Evolutionary conservation across 352 stramenopile genomes (phyloP).

Genomic region (Peronosclerospora sorghi): DNA sequence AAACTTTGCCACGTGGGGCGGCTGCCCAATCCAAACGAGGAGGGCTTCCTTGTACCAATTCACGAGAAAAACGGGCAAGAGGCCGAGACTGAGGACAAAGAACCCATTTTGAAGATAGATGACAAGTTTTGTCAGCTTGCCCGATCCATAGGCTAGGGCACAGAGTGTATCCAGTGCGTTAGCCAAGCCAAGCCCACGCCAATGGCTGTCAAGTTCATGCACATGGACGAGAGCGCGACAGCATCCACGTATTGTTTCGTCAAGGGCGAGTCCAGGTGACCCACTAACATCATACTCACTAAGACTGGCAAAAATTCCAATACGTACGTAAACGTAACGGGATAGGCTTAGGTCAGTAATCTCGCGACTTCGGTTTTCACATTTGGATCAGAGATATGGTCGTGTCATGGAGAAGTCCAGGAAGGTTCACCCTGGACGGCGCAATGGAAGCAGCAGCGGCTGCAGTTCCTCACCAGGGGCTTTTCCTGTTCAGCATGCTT

Average conservation of each 20-base stretch:
- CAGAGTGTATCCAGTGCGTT: constrained; percentile 86
- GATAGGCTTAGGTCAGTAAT: too few species aligned
- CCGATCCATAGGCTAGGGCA: constrained; percentile 71
- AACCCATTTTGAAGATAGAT: constrained; percentile 78
- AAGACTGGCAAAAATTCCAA: constrained; percentile 62
- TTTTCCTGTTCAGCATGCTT: constrained; percentile 24
- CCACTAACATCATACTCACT: constrained; percentile 55
- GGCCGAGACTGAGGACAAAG: constrained; percentile 41
- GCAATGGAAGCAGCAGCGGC: too few species aligned
- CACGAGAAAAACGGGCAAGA: constrained; percentile 55
- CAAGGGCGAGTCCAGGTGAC: constrained; percentile 52
- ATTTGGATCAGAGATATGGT: too few species aligned
- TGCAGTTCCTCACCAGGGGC: too few species aligned
- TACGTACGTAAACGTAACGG: too few species aligned
- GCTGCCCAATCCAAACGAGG: constrained; percentile 56
- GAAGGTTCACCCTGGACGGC: too few species aligned
- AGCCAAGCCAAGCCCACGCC: constrained; percentile 67
- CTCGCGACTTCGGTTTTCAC: too few species aligned
- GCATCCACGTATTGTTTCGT: constrained; percentile 68
- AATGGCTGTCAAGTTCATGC: constrained; percentile 75
- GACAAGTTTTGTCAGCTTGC: constrained; percentile 55
- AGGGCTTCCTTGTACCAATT: constrained; percentile 68
- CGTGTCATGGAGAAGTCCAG: too few species aligned
- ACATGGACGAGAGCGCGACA: constrained; percentile 59
- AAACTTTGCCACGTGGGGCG: constrained; percentile 39